These are phyloP conservation scores for Xerocomus tenax DNA, from an alignment of 1,284 basidiomycete genomes.

Conservation along the genomic window DNA sequence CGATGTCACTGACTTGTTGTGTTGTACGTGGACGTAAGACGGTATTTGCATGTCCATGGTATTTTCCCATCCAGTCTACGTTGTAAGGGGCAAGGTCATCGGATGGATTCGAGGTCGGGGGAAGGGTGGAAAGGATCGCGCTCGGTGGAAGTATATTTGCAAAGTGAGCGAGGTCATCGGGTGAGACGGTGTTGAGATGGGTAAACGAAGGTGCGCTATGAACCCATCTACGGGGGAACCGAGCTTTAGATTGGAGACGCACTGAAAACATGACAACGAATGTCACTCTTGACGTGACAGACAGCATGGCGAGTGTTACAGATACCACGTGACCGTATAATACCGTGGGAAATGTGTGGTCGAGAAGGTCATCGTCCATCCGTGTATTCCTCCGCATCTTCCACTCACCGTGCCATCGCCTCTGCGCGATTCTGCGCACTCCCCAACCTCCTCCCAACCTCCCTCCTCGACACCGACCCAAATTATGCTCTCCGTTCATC, in stretches of 20 bases:
- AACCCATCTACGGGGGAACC: slow-evolving; percentile 10
- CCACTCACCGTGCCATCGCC: not conserved
- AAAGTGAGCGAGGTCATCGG: slow-evolving; percentile 57
- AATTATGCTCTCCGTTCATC: not conserved
- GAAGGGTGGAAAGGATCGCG: slow-evolving; percentile 58
- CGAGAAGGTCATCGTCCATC: not conserved
- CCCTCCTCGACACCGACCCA: not conserved
- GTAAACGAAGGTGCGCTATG: slow-evolving; percentile 17
- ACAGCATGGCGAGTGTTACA: not conserved
- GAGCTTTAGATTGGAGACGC: not conserved
- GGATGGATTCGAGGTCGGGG: slow-evolving; percentile 38
- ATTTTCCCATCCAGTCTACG: slow-evolving; percentile 97
- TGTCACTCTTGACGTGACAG: not conserved
- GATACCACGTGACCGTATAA: slow-evolving; percentile 8
- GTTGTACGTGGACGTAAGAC: slow-evolving; percentile 87
- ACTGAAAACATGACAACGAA: not conserved
- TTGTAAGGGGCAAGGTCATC: slow-evolving; percentile 81
- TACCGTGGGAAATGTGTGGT: slow-evolving; percentile 13
- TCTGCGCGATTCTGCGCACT: not conserved
- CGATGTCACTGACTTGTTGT: slow-evolving; percentile 79
- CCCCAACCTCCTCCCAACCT: not conserved
- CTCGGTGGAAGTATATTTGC: slow-evolving; percentile 49
- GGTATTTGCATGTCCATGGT: slow-evolving; percentile 73
- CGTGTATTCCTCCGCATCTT: slow-evolving; percentile 5
- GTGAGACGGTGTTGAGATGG: slow-evolving; percentile 41